Percentiles rank a stretch among this genome's conserved stretches.
These are phyloP conservation scores for Annulohypoxylon nitens DNA, from an alignment of 495 filamentous ascomycete genomes.

Conservation along the genomic window DNA sequence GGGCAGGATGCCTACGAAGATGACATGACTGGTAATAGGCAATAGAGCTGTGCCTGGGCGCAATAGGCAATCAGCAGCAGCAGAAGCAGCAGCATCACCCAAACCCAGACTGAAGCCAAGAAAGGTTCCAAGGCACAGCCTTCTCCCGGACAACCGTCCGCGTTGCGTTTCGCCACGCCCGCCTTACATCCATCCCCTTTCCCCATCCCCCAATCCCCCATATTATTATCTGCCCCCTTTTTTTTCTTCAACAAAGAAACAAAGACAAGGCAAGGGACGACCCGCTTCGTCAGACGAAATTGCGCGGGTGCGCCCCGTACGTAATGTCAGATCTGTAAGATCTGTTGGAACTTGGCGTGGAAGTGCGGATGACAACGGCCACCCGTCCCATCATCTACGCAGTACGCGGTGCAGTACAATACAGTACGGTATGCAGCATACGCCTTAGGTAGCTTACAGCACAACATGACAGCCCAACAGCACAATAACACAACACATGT, in stretches of 20 bases:
- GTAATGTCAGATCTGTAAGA: slow-evolving; percentile 25
- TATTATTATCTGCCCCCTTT: neutral
- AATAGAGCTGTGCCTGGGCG: neutral
- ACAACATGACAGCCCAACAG: too few species aligned
- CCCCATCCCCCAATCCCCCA: slow-evolving; percentile 13
- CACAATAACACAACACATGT: too few species aligned
- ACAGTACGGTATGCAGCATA: too few species aligned
- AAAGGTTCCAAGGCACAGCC: slow-evolving; percentile 23
- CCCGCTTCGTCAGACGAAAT: slow-evolving; percentile 26
- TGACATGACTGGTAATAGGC: neutral
- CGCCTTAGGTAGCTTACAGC: neutral
- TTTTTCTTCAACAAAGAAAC: neutral
- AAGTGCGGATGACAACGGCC: slow-evolving; percentile 36
- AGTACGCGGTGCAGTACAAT: too few species aligned
- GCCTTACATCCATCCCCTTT: neutral
- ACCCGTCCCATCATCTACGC: neutral
- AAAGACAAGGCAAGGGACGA: neutral
- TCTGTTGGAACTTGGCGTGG: slow-evolving; percentile 14
- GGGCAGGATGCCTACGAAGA: slow-evolving; percentile 2
- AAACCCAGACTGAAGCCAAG: neutral
- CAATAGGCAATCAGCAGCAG: neutral
- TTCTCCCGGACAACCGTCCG: neutral
- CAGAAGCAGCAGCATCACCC: neutral
- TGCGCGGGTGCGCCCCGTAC: slow-evolving; percentile 3
- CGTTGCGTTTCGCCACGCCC: slow-evolving; percentile 28